Conservation (phyloP, 208 protist species). For the Wallacemonas collosoma region DNA sequence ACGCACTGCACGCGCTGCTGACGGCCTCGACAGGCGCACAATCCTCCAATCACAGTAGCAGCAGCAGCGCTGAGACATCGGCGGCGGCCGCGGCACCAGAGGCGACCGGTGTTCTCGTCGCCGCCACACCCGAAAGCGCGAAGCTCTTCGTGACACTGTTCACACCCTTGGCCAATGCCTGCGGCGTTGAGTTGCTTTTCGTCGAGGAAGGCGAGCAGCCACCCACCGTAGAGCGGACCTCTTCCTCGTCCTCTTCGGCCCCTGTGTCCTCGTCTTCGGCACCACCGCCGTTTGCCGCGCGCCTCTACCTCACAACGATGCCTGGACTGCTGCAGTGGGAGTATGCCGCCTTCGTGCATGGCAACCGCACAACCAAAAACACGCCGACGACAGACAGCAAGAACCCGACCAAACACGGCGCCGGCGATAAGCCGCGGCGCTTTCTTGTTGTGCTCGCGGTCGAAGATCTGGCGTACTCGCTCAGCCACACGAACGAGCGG, state of each 20-base stretch:
- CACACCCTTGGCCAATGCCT: background rate
- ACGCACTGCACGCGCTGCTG: slow-evolving; percentile 59
- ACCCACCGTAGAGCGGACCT: background rate
- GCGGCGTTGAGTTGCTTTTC: slow-evolving; percentile 15
- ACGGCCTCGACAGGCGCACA: slow-evolving; percentile 15
- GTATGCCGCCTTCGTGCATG: background rate
- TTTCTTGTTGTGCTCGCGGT: slow-evolving; percentile 11
- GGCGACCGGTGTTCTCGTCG: slow-evolving; percentile 15
- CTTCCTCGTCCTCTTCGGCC: no score
- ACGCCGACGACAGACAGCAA: background rate
- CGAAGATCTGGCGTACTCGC: slow-evolving; percentile 9
- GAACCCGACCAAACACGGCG: background rate
- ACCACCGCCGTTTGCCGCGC: background rate
- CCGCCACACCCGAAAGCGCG: background rate
- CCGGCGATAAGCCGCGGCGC: background rate
- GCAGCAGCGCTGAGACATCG: slow-evolving; percentile 39
- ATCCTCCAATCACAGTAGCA: slow-evolving; percentile 22
- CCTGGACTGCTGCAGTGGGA: slow-evolving; percentile 14
- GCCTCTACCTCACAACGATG: slow-evolving; percentile 14
- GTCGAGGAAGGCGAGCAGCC: slow-evolving; percentile 15
- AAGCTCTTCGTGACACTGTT: background rate
- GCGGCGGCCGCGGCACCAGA: slow-evolving; percentile 27
- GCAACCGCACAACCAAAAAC: background rate
- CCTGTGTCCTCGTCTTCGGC: background rate
- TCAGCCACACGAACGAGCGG: background rate